Base-by-base conservation (phyloP, 2,329 filamentous ascomycete genomes). In the Venturia nashicola region DNA sequence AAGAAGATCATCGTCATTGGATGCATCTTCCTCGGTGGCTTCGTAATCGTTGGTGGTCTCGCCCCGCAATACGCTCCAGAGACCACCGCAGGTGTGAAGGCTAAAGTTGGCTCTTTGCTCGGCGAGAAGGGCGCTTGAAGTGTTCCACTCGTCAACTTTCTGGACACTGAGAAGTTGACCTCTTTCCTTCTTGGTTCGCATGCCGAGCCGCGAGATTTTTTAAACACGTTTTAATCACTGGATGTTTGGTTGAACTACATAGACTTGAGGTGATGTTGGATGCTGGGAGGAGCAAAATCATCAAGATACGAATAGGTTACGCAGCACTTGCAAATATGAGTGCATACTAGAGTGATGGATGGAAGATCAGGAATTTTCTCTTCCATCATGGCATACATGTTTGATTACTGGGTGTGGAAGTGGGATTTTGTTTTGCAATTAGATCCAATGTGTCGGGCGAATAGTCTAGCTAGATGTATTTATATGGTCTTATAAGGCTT, bases 1-100 rank as follows among this genome's bases (percentile, higher is more conserved):
- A 89, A 91, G 78, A 92, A 93, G 79, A 75, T 92, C 62, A 79
- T 90, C 67, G 79, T 94, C 69, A 84, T 93, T 66, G 83, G 80
- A 61, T 76, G 82, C 34, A 81, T 83, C 23, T 73, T 90, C 65
- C 75, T 89, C 67, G 76, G 83, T 62, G 76, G 93, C 69, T 86
- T 94, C 75, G 74, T 90, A 68, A 75, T 95, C 23, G 83, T 95
- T 65, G 84, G 76, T 60, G 77, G 76, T 23, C 72, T 80, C 61
- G 75, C 71, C 59, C 74, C 75, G 39, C 70, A 68, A 48, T 73
- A 74, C 62, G 73, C 74, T 23, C 74, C 75, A 23, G 72, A 75
- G 43, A 72, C 71, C 51, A 71, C 70, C 57, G 70, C 71, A 61
- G 72, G 73, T 66, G 67, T 72, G 55, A 70, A 71, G 66, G 71